These are phyloP conservation scores for Naganishia onofrii DNA, from an alignment of 768 basidiomycete genomes.

Conservation along the genomic window DNA sequence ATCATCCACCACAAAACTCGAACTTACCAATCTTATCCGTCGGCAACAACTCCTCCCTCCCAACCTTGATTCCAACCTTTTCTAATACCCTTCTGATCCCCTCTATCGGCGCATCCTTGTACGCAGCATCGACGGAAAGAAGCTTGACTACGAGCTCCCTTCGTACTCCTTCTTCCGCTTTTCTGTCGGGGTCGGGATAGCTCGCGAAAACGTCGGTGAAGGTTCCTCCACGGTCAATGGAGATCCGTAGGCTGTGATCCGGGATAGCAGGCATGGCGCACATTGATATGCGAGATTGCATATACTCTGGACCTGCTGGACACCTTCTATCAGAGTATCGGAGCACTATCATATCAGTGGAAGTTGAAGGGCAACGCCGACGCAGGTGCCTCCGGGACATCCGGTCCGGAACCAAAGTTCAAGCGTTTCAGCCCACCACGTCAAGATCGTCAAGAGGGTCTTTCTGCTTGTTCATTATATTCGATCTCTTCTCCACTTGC, in stretches of 20 bases:
- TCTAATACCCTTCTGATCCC: slow-evolving; percentile 85
- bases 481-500: neutral
- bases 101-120: slow-evolving; percentile 85
- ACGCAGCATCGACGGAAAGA: slow-evolving; percentile 79
- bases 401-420: neutral
- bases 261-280: slow-evolving; percentile 30
- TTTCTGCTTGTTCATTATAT: too few species aligned
- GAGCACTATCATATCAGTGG: neutral
- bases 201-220: slow-evolving; percentile 43
- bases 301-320: too few species aligned
- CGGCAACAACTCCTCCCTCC: slow-evolving; percentile 65
- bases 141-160: slow-evolving; percentile 75
- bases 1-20: neutral
- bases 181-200: slow-evolving; percentile 1
- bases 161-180: neutral
- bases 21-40: slow-evolving; percentile 45
- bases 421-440: too few species aligned
- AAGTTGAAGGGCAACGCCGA: too few species aligned
- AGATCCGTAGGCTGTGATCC: slow-evolving; percentile 40
- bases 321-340: too few species aligned
- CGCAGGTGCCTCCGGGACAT: neutral
- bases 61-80: slow-evolving; percentile 65
- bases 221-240: slow-evolving; percentile 46
- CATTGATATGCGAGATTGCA: too few species aligned
- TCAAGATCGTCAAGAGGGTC: neutral